Conservation (phyloP, 1,284 basidiomycete genomes). For the Ustilago esculenta region DNA sequence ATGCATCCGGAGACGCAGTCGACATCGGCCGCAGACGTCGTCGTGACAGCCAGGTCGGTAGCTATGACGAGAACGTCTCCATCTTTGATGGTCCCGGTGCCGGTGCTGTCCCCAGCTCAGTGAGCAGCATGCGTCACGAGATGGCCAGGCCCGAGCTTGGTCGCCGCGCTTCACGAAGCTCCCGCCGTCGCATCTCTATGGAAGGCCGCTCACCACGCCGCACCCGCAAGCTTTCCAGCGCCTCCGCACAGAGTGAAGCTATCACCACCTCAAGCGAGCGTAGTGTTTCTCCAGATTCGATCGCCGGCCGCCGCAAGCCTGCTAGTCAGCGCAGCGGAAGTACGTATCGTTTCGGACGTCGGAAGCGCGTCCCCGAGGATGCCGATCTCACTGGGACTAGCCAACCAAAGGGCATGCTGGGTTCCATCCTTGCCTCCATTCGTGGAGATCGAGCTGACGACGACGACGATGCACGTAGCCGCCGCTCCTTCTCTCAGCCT, state of each 20-base stretch:
- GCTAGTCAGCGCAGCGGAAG: constrained; percentile 52
- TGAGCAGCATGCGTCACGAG: constrained; percentile 54
- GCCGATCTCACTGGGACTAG: constrained; percentile 29
- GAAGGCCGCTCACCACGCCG: constrained; percentile 51
- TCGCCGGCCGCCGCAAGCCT: constrained; percentile 37
- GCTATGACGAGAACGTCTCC: constrained; percentile 61
- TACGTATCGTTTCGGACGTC: constrained; percentile 46
- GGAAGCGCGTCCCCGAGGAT: constrained; percentile 31
- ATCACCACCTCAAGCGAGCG: constrained; percentile 37
- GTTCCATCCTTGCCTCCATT: constrained; percentile 60
- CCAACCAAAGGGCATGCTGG: constrained; percentile 56
- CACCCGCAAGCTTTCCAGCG: constrained; percentile 35
- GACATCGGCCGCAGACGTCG: constrained; percentile 40
- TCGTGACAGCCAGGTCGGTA: constrained; percentile 63
- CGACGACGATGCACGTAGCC: constrained; percentile 46
- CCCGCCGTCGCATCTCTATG: constrained; percentile 56
- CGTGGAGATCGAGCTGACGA: constrained; percentile 52
- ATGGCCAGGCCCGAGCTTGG: constrained; percentile 53
- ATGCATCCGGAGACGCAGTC: constrained; percentile 6
- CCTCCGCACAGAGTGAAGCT: constrained; percentile 43
- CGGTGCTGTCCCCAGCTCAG: constrained; percentile 62
- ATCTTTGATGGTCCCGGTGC: constrained; percentile 65
- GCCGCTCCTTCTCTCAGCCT: constrained; percentile 46
- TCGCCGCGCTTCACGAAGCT: constrained; percentile 47
- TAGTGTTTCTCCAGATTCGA: constrained; percentile 43